phyloP scores from a whole-genome alignment of 768 basidiomycete species.

The Phaffia tasmanica region DNA sequence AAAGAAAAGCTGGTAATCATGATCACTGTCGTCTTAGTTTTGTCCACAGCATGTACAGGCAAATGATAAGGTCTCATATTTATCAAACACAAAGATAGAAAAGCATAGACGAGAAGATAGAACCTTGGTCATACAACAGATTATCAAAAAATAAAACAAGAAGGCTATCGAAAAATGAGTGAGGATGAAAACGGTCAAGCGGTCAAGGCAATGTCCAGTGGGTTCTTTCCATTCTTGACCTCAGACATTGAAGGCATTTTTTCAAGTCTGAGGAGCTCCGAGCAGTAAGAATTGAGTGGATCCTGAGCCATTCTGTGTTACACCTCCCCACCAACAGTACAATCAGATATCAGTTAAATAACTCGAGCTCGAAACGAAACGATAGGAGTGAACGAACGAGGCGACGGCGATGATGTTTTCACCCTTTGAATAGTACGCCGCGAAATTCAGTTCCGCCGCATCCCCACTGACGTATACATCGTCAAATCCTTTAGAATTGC shows the following conservation, averaged over 20 bases:
- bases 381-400: conserved; percentile 51
- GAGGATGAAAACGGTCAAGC: background rate
- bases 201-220: conserved; percentile 1
- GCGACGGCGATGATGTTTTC: conserved; percentile 37
- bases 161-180: background rate
- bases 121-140: no score
- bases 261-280: conserved; percentile 64
- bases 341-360: background rate
- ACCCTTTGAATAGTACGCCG: conserved; percentile 36
- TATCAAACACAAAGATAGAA: no score
- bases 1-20: no score
- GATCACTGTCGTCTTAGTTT: no score
- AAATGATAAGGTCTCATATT: no score
- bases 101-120: no score
- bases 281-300: conserved; percentile 64
- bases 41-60: no score
- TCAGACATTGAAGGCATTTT: conserved; percentile 70
- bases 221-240: conserved; percentile 54
- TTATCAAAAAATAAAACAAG: background rate
- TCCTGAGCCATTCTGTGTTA: conserved; percentile 61
- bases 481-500: conserved; percentile 55
- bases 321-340: no score
- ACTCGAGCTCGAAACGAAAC: background rate
- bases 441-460: conserved; percentile 57
- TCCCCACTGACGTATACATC: conserved; percentile 68